Evolutionary conservation across 345 rosid species (phyloP), one percentile per base, ranked within the genome.

Genomic region (Physaria fendleri): DNA sequence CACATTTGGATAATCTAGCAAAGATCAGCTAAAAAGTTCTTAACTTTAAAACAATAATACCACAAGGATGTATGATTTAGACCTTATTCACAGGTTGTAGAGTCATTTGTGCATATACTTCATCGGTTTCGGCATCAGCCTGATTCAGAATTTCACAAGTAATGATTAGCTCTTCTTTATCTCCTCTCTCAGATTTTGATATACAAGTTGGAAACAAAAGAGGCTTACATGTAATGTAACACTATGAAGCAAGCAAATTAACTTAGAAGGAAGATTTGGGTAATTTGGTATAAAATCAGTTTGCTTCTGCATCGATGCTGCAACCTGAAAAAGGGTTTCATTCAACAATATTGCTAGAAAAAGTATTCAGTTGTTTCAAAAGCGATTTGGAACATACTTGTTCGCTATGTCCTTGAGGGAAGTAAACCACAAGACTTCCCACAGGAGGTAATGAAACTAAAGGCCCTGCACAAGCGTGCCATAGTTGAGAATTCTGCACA

Each of bases 381-480:
- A 14, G 37, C 48, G 7, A 38, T 50, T 23, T 50, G 46, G 33
- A 55, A 66, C 78, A 2, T 65, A 88, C 98, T 70, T 88, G 98
- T 75, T 91, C 96, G 17, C 98, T 91, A 64, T 91, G 98, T 73
- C 98, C 98, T 74, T 91, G 98, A 48, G 98, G 98, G 68, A 88
- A 91, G 84, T 91, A 91, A 55, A 91, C 92, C 12, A 91, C 98
- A 47, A 85, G 90, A 69, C 98, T 91, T 58, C 96, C 95, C 14
- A 88, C 78, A 27, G 95, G 96, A 44, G 98, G 98, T 68, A 91
- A 76, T 40, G 95, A 85, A 56, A 88, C 96, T 62, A 91, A 66
- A 30, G 98, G 98, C 22, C 98, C 98, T 1, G 95, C 98, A 78
- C 98, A 91, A 71, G 96, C 96, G 71, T 91, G 98, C 98, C 98